These are phyloP conservation scores for Neurospora crassa DNA, from an alignment of 2,329 filamentous ascomycete species.

Conservation along the genomic window DNA sequence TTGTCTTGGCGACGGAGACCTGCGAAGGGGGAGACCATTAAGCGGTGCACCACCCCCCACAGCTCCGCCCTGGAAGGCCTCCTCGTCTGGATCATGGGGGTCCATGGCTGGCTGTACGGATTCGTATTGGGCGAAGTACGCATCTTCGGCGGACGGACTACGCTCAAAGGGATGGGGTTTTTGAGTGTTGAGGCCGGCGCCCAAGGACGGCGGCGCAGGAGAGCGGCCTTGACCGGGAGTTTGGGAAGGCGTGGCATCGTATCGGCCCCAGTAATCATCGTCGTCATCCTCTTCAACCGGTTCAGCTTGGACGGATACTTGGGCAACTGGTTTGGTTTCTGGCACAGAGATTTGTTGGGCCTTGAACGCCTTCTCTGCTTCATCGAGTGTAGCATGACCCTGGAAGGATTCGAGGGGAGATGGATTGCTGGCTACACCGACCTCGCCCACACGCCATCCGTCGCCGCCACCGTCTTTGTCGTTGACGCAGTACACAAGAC, in stretches of 20 bases:
- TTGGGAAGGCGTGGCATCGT: slow-evolving; percentile 59
- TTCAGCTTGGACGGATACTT: slow-evolving; percentile 30
- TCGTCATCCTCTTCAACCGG: slow-evolving; percentile 53
- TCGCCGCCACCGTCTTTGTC: slow-evolving; percentile 51
- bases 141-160: slow-evolving; percentile 45
- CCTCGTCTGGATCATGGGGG: slow-evolving; percentile 71
- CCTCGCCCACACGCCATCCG: slow-evolving; percentile 65
- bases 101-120: slow-evolving; percentile 74
- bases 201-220: slow-evolving; percentile 42
- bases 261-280: slow-evolving; percentile 72
- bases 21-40: background rate
- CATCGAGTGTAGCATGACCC: slow-evolving; percentile 40
- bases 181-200: slow-evolving; percentile 15
- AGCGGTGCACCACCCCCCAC: background rate
- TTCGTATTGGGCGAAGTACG: slow-evolving; percentile 70
- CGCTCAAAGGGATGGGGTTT: slow-evolving; percentile 19
- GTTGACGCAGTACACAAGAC: slow-evolving; percentile 59
- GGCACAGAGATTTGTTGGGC: slow-evolving; percentile 13
- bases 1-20: background rate
- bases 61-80: slow-evolving; percentile 17
- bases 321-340: slow-evolving; percentile 26
- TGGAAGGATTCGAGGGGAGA: slow-evolving; percentile 46
- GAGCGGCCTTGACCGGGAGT: slow-evolving; percentile 55
- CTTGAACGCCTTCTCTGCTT: slow-evolving; percentile 50
- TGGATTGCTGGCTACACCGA: slow-evolving; percentile 49